Evolutionary conservation across 345 rosid genomes (phyloP).

Genomic region (Rubroshorea leprosula): DNA sequence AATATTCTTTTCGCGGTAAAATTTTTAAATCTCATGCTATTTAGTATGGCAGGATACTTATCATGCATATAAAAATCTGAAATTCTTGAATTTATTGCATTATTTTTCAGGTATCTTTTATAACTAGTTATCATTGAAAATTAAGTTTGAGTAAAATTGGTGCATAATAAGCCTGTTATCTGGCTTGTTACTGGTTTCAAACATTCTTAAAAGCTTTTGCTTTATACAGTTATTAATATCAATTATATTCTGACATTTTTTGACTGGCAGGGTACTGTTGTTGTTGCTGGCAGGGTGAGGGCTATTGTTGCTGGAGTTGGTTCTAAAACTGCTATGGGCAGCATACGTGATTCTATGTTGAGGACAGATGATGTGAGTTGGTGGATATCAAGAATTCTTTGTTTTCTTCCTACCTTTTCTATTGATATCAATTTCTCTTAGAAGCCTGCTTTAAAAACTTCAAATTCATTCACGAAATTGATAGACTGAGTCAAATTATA

Average conservation of each 20-base stretch:
- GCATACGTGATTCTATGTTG: constrained; percentile 95
- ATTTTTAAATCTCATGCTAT: constrained; percentile 18
- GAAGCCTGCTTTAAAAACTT: constrained; percentile 4
- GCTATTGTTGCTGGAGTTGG: constrained; percentile 95
- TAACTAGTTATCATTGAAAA: constrained; percentile 1
- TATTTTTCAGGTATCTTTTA: too few relatives aligned
- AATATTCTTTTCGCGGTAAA: constrained; percentile 93
- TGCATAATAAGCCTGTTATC: background rate
- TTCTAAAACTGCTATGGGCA: constrained; percentile 97
- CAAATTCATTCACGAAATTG: constrained; percentile 5
- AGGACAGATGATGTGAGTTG: constrained; percentile 69
- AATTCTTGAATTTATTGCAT: too few relatives aligned
- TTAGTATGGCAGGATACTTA: constrained; percentile 4
- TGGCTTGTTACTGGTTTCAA: background rate
- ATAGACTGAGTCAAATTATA: background rate
- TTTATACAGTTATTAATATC: constrained; percentile 8
- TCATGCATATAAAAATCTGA: background rate
- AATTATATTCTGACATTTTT: constrained; percentile 16
- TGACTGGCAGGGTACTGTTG: constrained; percentile 85
- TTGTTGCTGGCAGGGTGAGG: constrained; percentile 81
- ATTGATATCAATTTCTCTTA: constrained; percentile 5
- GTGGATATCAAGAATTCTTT: background rate
- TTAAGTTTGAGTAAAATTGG: background rate
- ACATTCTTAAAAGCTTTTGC: background rate
- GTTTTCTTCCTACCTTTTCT: background rate